Percentiles rank a stretch among this genome's conserved stretches.
phyloP scores from a whole-genome alignment of 2,329 filamentous ascomycete species.

The Colletotrichum sp. region DNA sequence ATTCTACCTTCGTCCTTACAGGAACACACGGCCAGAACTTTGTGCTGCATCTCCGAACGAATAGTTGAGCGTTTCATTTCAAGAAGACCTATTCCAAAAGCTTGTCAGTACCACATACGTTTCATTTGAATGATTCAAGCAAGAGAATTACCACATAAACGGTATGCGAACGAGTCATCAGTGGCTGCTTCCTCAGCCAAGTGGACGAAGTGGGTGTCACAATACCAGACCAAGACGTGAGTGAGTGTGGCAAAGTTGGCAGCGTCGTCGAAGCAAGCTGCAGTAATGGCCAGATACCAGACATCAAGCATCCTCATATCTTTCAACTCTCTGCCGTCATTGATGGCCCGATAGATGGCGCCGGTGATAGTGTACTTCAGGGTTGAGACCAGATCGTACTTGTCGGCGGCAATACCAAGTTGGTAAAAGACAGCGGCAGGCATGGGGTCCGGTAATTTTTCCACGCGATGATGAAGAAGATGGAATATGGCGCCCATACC shows the following conservation, averaged over 20 bases:
- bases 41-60: background rate
- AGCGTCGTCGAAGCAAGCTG: background rate
- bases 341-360: background rate
- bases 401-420: accelerated
- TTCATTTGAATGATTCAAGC: background rate
- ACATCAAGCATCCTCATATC: background rate
- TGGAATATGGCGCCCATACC: background rate
- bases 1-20: too few relatives aligned
- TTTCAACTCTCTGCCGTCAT: background rate
- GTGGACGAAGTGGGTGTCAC: too few relatives aligned
- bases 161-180: too few relatives aligned
- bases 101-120: background rate
- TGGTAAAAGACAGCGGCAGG: accelerated
- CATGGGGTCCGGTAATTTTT: accelerated
- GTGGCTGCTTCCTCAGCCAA: too few relatives aligned
- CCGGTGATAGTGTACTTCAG: background rate
- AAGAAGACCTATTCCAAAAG: background rate
- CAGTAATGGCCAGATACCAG: background rate
- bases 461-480: background rate
- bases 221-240: background rate
- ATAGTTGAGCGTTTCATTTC: background rate
- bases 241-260: background rate
- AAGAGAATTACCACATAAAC: too few relatives aligned
- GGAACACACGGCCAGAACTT: too few relatives aligned
- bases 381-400: background rate